phyloP scores from a whole-genome alignment of 176 grass and related monocot genomes.

The Canna indica region DNA sequence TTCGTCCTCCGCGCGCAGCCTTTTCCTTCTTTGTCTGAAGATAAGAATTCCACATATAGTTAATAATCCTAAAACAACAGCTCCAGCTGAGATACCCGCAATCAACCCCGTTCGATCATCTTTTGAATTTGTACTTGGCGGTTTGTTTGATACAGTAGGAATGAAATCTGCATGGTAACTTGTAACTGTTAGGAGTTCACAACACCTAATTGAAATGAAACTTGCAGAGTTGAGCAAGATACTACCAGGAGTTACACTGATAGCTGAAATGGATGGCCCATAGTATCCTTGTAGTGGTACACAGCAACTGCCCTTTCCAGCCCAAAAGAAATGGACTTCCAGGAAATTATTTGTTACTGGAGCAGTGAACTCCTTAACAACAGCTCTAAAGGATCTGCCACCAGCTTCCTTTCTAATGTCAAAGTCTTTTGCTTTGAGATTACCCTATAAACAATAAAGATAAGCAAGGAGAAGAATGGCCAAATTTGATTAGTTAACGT shows the following conservation, averaged over 20 bases:
- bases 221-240: neutral
- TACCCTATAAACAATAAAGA: conserved; percentile 12
- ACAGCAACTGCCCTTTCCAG: conserved; percentile 28
- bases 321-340: conserved; percentile 36
- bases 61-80: conserved; percentile 4
- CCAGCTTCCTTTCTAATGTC: conserved; percentile 26
- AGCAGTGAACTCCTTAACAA: conserved; percentile 12
- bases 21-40: conserved; percentile 10
- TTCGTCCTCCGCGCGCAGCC: neutral
- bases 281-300: conserved; percentile 15
- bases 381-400: conserved; percentile 7
- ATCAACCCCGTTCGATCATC: conserved; percentile 15
- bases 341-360: conserved; percentile 31
- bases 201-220: neutral
- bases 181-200: neutral
- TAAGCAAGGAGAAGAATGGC: neutral
- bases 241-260: conserved; percentile 27
- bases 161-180: neutral
- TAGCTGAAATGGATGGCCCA: conserved; percentile 26
- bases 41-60: conserved; percentile 8
- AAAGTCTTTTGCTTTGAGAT: conserved; percentile 24
- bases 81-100: conserved; percentile 14
- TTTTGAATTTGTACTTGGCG: neutral
- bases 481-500: no score
- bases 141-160: conserved; percentile 8